These are phyloP conservation scores for Zoysia japonica DNA, from an alignment of 176 grass and related monocot genomes.

Conservation along the genomic window DNA sequence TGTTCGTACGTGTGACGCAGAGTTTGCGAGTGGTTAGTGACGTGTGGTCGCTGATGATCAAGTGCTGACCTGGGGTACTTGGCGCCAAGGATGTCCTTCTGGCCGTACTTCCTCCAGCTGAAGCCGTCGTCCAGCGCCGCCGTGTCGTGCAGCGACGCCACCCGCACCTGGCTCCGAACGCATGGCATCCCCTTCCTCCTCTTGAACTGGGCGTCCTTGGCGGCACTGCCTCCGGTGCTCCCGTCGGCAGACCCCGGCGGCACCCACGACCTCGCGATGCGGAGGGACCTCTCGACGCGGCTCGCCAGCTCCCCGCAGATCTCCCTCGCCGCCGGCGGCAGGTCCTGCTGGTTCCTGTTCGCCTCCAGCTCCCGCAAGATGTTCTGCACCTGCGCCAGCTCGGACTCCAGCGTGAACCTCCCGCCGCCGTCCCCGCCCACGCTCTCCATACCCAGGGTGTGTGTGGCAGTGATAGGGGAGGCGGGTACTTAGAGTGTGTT, in stretches of 20 bases:
- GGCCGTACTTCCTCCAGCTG: too few species aligned
- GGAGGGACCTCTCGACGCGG: conserved; percentile 58
- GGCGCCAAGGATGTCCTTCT: too few species aligned
- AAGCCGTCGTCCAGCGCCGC: too few species aligned
- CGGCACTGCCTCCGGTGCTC: conserved; percentile 44
- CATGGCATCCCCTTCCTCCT: conserved; percentile 59
- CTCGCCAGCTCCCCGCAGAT: conserved; percentile 50
- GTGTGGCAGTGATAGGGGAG: background rate
- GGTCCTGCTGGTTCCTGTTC: conserved; percentile 30
- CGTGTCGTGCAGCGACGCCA: too few species aligned
- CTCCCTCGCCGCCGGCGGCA: conserved; percentile 2
- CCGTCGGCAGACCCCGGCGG: background rate
- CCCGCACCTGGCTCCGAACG: conserved; percentile 17
- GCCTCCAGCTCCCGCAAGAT: conserved; percentile 62
- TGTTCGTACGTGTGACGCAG: too few species aligned
- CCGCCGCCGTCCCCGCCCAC: background rate
- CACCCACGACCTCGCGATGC: conserved; percentile 35
- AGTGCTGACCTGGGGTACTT: too few species aligned
- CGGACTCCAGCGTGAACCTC: conserved; percentile 40
- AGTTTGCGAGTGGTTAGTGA: too few species aligned
- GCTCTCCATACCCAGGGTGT: background rate
- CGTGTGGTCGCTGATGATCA: too few species aligned
- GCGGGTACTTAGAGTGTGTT: background rate
- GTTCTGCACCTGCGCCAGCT: conserved; percentile 57
- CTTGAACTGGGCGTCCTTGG: conserved; percentile 44